Conservation (phyloP, 1,284 basidiomycete genomes). For the Ustilago loliicola region DNA sequence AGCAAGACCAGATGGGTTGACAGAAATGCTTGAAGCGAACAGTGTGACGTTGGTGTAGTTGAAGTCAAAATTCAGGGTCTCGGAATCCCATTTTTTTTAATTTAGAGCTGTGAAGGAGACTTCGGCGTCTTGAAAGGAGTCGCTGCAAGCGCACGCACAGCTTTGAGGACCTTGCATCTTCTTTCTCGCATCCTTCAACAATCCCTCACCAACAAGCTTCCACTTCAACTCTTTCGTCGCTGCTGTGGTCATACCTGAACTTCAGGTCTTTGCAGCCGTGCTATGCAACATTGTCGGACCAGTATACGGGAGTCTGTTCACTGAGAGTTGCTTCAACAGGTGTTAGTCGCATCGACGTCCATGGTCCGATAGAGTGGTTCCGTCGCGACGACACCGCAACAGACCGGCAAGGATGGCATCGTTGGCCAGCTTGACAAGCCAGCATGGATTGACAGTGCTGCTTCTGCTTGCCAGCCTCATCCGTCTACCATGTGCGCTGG, state of each 20-base stretch:
- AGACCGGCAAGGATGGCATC: conserved; percentile 2
- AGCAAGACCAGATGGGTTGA: too few relatives aligned
- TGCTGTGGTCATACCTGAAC: neutral
- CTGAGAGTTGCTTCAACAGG: too few relatives aligned
- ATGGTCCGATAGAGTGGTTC: neutral
- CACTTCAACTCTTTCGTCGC: too few relatives aligned
- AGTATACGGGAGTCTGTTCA: neutral
- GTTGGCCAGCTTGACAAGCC: neutral
- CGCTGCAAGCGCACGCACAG: neutral
- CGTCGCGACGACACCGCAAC: too few relatives aligned
- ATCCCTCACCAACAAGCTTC: neutral
- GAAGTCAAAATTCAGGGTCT: conserved; percentile 24
- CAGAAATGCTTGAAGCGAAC: too few relatives aligned
- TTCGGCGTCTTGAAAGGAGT: conserved; percentile 15
- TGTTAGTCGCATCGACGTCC: neutral
- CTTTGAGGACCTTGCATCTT: neutral
- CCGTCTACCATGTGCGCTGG: conserved; percentile 1
- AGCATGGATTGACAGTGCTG: neutral
- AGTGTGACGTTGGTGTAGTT: too few relatives aligned
- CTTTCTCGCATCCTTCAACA: neutral
- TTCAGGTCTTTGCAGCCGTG: neutral
- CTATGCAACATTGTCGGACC: neutral
- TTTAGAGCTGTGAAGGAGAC: conserved; percentile 13
- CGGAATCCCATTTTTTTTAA: conserved; percentile 11
- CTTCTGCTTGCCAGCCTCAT: conserved; percentile 8